phyloP scores from a whole-genome alignment of 1,284 basidiomycete genomes.

The Cryptococcus neoformans region DNA sequence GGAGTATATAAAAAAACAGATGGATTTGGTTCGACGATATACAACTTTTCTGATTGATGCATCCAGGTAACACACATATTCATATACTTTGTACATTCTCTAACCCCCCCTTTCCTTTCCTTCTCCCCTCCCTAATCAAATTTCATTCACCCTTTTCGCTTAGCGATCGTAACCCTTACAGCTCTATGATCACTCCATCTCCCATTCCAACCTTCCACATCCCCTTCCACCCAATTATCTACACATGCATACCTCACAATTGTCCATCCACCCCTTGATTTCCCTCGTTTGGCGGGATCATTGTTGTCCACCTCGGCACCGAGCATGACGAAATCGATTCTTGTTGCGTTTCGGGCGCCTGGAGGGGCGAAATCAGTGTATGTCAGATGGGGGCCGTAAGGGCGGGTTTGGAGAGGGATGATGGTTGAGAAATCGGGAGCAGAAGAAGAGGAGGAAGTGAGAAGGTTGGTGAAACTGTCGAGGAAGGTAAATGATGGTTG shows the following conservation, averaged over 20 bases:
- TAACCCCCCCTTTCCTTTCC: too few species aligned
- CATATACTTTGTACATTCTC: too few species aligned
- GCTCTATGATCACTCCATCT: slow-evolving; percentile 47
- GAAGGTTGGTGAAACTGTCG: slow-evolving; percentile 31
- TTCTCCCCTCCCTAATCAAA: too few species aligned
- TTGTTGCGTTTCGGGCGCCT: slow-evolving; percentile 16
- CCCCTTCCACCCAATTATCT: slow-evolving; percentile 40
- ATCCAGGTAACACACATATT: too few species aligned
- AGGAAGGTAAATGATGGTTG: slow-evolving; percentile 30
- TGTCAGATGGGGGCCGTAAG: slow-evolving; percentile 40
- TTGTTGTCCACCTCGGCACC: slow-evolving; percentile 8
- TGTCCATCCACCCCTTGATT: slow-evolving; percentile 21
- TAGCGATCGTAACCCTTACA: slow-evolving; percentile 17
- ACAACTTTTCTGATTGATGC: too few species aligned
- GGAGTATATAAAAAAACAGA: background rate
- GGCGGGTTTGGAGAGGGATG: slow-evolving; percentile 18
- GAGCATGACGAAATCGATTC: slow-evolving; percentile 46
- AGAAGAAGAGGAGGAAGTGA: background rate
- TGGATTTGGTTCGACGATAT: too few species aligned
- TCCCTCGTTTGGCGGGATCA: background rate
- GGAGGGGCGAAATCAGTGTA: slow-evolving; percentile 39
- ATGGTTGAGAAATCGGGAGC: background rate
- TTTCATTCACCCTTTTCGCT: too few species aligned
- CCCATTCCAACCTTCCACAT: slow-evolving; percentile 31
- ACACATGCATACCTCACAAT: slow-evolving; percentile 32